Percentiles rank a stretch among this genome's conserved stretches.
phyloP scores from a whole-genome alignment of 2,329 filamentous ascomycete genomes.

The Blastomyces parvus region DNA sequence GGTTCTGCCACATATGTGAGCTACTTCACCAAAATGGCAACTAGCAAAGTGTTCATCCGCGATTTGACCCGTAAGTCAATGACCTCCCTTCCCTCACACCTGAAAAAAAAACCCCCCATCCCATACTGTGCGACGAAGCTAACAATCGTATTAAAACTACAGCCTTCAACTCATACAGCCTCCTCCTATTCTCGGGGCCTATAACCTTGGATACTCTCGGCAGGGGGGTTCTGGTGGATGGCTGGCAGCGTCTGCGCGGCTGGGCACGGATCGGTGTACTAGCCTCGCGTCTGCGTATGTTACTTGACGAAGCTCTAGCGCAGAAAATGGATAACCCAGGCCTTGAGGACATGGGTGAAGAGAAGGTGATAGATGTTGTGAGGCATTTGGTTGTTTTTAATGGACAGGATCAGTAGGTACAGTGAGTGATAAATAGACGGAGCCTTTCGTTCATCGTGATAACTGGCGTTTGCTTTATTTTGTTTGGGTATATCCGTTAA shows the following conservation, averaged over 20 bases:
- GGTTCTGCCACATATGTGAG: slow-evolving; percentile 67
- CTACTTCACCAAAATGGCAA: slow-evolving; percentile 88
- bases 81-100: background rate
- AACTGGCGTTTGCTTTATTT: background rate
- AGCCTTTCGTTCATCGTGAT: background rate
- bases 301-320: slow-evolving; percentile 79
- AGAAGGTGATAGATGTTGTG: slow-evolving; percentile 62
- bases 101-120: background rate
- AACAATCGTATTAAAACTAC: slow-evolving; percentile 6
- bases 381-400: slow-evolving; percentile 78
- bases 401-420: slow-evolving; percentile 56
- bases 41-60: slow-evolving; percentile 81
- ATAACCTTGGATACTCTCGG: slow-evolving; percentile 82
- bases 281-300: slow-evolving; percentile 67
- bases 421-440: background rate
- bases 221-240: slow-evolving; percentile 78
- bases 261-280: slow-evolving; percentile 94
- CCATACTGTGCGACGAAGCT: slow-evolving; percentile 6
- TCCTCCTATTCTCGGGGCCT: slow-evolving; percentile 78
- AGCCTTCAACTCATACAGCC: slow-evolving; percentile 76
- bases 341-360: slow-evolving; percentile 40
- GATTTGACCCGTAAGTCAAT: slow-evolving; percentile 69
- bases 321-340: slow-evolving; percentile 68
- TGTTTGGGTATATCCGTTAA: background rate
- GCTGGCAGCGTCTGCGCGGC: slow-evolving; percentile 75